Evolutionary conservation across 2,329 filamentous ascomycete genomes (phyloP).

Genomic region (Penicillium italicum): DNA sequence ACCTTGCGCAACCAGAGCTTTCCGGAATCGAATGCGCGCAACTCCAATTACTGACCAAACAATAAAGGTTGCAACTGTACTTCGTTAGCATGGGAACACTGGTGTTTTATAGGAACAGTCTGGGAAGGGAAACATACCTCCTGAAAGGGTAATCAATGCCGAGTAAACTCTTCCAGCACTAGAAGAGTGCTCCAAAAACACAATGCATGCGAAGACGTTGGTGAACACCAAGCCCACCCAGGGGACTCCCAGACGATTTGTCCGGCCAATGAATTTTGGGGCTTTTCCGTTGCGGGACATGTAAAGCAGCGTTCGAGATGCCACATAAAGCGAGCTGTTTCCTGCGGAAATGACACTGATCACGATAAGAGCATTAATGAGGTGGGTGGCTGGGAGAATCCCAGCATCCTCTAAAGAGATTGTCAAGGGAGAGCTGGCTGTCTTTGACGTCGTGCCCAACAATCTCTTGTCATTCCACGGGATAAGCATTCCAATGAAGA

Average conservation of each 20-base stretch:
- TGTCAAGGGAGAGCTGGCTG: conserved; percentile 69
- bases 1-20: conserved; percentile 37
- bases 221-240: conserved; percentile 62
- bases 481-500: conserved; percentile 72
- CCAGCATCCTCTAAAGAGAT: conserved; percentile 71
- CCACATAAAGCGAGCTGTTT: conserved; percentile 75
- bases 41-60: conserved; percentile 42
- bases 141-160: conserved; percentile 34
- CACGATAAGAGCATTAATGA: conserved; percentile 75
- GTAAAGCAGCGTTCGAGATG: conserved; percentile 68
- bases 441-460: conserved; percentile 58
- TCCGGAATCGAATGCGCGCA: conserved; percentile 44
- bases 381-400: conserved; percentile 67
- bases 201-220: conserved; percentile 59
- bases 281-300: conserved; percentile 73
- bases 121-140: conserved; percentile 21
- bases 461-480: conserved; percentile 64
- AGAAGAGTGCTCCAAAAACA: conserved; percentile 32
- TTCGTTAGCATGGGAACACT: background rate
- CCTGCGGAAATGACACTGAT: conserved; percentile 68
- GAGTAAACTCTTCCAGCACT: conserved; percentile 31
- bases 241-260: conserved; percentile 60
- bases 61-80: conserved; percentile 39
- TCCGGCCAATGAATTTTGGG: conserved; percentile 65
- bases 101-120: background rate